Conservation (phyloP, 1,139 yeast species). For the Taphrina populina region DNA sequence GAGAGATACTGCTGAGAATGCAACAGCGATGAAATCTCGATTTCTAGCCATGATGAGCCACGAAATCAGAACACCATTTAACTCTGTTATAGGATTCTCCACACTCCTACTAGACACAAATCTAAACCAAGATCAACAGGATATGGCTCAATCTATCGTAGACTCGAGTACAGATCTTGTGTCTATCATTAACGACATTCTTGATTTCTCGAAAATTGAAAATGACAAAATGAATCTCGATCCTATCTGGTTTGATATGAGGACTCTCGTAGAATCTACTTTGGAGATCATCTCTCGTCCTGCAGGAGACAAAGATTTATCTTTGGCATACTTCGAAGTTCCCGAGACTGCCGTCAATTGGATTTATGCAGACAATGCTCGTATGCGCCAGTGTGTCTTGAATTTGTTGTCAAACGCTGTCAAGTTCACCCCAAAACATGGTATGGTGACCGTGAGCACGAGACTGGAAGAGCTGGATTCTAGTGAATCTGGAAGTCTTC, state of each 20-base stretch:
- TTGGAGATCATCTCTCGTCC: conserved; percentile 21
- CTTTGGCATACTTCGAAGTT: conserved; percentile 22
- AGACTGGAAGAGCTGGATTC: conserved; percentile 30
- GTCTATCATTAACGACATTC: conserved; percentile 74
- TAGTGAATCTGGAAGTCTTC: conserved; percentile 11
- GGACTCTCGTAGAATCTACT: conserved; percentile 23
- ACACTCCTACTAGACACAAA: conserved; percentile 80
- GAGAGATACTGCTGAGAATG: conserved; percentile 39
- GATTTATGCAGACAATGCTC: conserved; percentile 79
- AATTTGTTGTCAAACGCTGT: conserved; percentile 81
- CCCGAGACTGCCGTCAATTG: conserved; percentile 51
- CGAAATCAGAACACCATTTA: conserved; percentile 85
- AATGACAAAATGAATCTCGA: conserved; percentile 73
- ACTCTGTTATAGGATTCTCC: conserved; percentile 91
- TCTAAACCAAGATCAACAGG: conserved; percentile 71
- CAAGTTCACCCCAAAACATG: conserved; percentile 69
- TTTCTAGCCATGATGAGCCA: conserved; percentile 66
- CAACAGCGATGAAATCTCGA: conserved; percentile 60
- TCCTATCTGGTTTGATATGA: conserved; percentile 59
- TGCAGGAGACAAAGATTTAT: conserved; percentile 13
- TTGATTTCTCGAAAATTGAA: conserved; percentile 64
- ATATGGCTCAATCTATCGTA: conserved; percentile 75
- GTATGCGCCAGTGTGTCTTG: conserved; percentile 85
- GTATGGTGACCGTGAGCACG: conserved; percentile 53
- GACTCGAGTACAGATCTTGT: conserved; percentile 71